A percentile compares a stretch with the other conserved stretches of the same genome.
phyloP scores from a whole-genome alignment of 352 stramenopile genomes.

The Pythium guiyangense region DNA sequence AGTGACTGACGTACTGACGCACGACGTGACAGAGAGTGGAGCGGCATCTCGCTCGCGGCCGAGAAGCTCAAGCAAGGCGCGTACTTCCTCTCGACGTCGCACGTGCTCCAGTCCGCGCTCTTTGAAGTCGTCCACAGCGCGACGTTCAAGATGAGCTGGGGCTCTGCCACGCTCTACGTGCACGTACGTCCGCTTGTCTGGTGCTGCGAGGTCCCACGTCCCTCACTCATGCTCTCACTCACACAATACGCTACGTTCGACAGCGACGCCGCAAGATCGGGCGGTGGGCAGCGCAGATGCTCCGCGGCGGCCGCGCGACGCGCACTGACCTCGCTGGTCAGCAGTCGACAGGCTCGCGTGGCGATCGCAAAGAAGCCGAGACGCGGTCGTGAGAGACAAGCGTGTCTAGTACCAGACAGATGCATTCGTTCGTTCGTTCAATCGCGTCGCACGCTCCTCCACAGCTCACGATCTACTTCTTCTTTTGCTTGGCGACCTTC shows the following conservation, averaged over 20 bases:
- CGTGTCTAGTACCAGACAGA: no score
- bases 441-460: no score
- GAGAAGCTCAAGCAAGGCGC: conserved; percentile 83
- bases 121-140: conserved; percentile 81
- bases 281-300: conserved; percentile 83
- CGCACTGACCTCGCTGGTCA: conserved; percentile 66
- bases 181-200: conserved; percentile 54
- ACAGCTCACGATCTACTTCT: no score
- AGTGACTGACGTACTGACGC: no score
- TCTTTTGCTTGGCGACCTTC: conserved; percentile 92
- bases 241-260: no score
- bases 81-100: conserved; percentile 82
- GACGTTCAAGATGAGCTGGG: conserved; percentile 83
- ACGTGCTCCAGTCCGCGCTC: conserved; percentile 67
- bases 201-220: no score
- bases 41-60: conserved; percentile 66
- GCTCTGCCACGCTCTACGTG: conserved; percentile 75
- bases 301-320: conserved; percentile 67
- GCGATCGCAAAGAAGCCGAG: conserved; percentile 1
- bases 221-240: no score
- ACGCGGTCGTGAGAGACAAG: no score
- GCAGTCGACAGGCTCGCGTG: conserved; percentile 18
- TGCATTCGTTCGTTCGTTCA: no score
- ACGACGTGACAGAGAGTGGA: conserved; percentile 78
- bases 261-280: conserved; percentile 79